Evolutionary conservation across 108 stramenopile genomes (phyloP).

Genomic region (Aurantiochytrium sp.): DNA sequence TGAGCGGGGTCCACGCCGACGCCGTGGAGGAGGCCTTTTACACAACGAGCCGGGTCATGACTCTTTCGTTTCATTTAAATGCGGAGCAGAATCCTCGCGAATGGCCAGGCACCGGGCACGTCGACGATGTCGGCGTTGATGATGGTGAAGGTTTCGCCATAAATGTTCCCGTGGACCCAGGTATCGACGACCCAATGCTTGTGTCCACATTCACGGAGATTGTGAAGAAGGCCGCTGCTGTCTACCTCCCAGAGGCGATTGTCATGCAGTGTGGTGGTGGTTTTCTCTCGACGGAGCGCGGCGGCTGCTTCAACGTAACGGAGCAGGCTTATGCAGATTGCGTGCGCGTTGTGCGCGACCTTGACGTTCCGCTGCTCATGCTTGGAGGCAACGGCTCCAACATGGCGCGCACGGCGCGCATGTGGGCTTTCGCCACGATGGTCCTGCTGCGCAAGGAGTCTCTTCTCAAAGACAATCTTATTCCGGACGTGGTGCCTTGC

Average conservation of each 20-base stretch:
- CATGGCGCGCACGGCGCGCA: conserved; percentile 52
- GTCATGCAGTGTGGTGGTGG: conserved; percentile 4
- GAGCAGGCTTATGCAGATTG: conserved; percentile 43
- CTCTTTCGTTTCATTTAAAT: conserved; percentile 43
- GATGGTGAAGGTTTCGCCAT: conserved; percentile 2
- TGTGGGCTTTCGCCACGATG: conserved; percentile 55
- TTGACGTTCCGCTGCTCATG: conserved; percentile 45
- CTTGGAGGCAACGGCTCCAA: conserved; percentile 57
- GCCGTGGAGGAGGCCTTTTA: conserved; percentile 63
- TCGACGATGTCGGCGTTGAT: not conserved
- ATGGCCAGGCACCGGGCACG: conserved; percentile 6
- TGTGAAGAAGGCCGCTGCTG: not conserved
- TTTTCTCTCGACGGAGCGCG: not conserved
- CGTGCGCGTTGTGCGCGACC: conserved; percentile 40
- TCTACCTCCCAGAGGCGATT: not conserved
- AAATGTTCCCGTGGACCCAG: conserved; percentile 3
- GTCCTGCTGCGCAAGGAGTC: conserved; percentile 35
- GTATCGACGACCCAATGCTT: not conserved
- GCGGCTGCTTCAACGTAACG: not conserved
- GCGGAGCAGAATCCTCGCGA: not conserved
- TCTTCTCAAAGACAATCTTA: not conserved
- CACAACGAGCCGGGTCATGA: conserved; percentile 40
- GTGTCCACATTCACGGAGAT: not conserved
- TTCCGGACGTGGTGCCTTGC: not conserved
- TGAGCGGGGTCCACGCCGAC: conserved; percentile 73